phyloP scores from a whole-genome alignment of 2,329 filamentous ascomycete species.

The Teratosphaeria nubilosa region DNA sequence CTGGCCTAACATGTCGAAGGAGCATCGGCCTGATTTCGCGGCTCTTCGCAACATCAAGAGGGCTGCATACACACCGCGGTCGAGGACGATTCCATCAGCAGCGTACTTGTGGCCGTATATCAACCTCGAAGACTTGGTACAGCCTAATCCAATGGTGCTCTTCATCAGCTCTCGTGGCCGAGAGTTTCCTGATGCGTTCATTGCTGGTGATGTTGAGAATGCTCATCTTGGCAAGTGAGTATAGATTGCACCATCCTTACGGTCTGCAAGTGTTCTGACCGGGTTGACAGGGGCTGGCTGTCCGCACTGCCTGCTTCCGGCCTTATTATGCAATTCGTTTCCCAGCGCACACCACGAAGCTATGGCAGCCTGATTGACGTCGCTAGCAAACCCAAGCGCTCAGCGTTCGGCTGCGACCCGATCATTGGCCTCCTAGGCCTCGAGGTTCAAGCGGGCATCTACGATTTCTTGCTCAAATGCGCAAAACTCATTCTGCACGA shows the following conservation, averaged over 20 bases:
- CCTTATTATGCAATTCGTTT: conserved; percentile 14
- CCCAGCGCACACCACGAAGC: conserved; percentile 19
- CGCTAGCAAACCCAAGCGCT: neutral
- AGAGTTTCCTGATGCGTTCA: conserved; percentile 39
- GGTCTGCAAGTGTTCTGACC: neutral
- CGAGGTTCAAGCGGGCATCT: conserved; percentile 1
- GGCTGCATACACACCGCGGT: conserved; percentile 7
- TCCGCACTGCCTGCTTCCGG: neutral
- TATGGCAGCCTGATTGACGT: conserved; percentile 11
- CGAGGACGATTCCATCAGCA: conserved; percentile 16
- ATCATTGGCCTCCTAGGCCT: conserved; percentile 1
- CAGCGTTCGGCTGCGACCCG: neutral
- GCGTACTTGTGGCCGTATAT: conserved; percentile 44
- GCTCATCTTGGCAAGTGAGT: conserved; percentile 21
- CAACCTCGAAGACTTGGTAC: conserved; percentile 47
- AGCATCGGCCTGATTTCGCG: conserved; percentile 44
- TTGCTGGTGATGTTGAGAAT: conserved; percentile 33
- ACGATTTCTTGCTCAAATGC: conserved; percentile 39
- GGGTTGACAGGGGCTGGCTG: neutral
- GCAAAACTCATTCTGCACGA: conserved; percentile 38
- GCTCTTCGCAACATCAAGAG: conserved; percentile 2
- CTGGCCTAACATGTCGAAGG: conserved; percentile 41
- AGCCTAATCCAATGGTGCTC: conserved; percentile 36
- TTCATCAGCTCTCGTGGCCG: conserved; percentile 45
- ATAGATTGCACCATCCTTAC: neutral